Evolutionary conservation across 108 stramenopile genomes (phyloP), one percentile per base, ranked within the genome.

Genomic region (Aureococcus anophagefferens): DNA sequence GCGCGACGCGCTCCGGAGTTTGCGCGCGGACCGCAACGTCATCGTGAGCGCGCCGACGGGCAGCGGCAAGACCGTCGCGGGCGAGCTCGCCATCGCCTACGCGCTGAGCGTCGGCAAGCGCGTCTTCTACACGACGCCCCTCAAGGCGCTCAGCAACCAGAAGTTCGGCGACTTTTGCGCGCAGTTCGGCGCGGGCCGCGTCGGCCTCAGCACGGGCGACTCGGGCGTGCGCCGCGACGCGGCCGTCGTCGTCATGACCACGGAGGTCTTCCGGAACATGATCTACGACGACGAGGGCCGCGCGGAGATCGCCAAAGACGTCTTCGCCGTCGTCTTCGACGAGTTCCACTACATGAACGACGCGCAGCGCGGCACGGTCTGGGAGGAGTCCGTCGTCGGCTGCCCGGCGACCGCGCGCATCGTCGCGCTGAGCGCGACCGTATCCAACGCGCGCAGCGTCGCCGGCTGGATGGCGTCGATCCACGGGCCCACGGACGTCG

Each of bases 311-410:
- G 73, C 73, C 33, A 68, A 45, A 66, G 51, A 33, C 51, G 88
- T 90, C 67, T 85, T 87, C 21, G 89, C 91, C 30, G 92, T 93
- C 18, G 92, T 94, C 31, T 82, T 96, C 74, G 95, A 96, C 71
- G 95, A 96, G 76, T 94, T 96, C 73, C 95, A 96, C 82, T 96
- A 94, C 85, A 94, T 96, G 91, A 93, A 93, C 70, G 87, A 90
- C 66, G 86, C 84, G 63, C 90, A 92, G 59, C 74, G 95, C 34
- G 95, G 95, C 15, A 90, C 91, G 30, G 91, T 94, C 36, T 96
- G 95, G 95, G 95, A 96, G 71, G 95, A 96, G 73, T 84, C 83
- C 63, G 84, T 96, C 44, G 94, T 96, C 70, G 84, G 83, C 37
- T 90, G 87, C 37, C 94, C 95, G 15, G 30, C 73, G 7, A 82